A percentile compares a stretch with the other conserved stretches of the same genome.
Evolutionary conservation across 1,284 basidiomycete species (phyloP).

Genomic region (Schizophyllum commune): DNA sequence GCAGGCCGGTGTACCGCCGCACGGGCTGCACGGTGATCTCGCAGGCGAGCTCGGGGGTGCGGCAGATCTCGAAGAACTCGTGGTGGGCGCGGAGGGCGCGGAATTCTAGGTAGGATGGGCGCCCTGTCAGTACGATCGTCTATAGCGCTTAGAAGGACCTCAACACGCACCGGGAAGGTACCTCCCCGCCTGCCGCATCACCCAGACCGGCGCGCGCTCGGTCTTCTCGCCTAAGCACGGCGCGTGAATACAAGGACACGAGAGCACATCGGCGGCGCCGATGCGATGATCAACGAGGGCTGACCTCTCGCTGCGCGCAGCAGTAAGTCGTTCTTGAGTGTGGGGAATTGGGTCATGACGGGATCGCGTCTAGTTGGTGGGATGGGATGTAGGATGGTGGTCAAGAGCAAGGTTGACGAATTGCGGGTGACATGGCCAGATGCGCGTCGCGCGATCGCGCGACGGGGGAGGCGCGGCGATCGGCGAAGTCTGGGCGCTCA

Average conservation of each 20-base stretch:
- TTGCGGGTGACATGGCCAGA: neutral
- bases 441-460: neutral
- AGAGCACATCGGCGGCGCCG: constrained; percentile 1
- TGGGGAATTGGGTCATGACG: constrained; percentile 42
- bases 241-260: neutral
- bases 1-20: constrained; percentile 70
- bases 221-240: constrained; percentile 65
- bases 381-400: neutral
- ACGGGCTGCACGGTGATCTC: constrained; percentile 91
- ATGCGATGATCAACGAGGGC: neutral
- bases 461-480: neutral
- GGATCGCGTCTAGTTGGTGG: no score
- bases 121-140: constrained; percentile 1
- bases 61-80: constrained; percentile 92
- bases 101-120: constrained; percentile 55
- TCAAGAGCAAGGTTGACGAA: neutral
- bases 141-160: neutral
- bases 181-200: constrained; percentile 97
- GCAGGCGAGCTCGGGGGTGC: constrained; percentile 77
- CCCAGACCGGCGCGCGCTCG: constrained; percentile 94
- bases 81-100: constrained; percentile 75
- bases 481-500: neutral
- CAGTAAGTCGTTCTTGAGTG: constrained; percentile 84
- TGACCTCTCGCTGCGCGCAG: constrained; percentile 80
- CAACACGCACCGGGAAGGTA: constrained; percentile 79